Evolutionary conservation across 202 grass and related monocot genomes (phyloP).

Genomic region (Setaria viridis): DNA sequence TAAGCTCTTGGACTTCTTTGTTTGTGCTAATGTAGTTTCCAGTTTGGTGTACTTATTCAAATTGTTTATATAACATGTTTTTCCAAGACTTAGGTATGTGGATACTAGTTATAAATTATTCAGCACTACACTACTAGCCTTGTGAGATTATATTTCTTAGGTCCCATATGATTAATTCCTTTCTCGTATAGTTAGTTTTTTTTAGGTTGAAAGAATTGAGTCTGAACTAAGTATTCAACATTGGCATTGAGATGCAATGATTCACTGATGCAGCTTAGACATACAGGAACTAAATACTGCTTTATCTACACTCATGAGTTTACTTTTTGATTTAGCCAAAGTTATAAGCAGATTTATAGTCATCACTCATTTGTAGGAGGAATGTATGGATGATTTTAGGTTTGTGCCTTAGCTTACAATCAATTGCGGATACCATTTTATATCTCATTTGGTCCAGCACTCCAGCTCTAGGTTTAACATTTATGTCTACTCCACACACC

Average conservation of each 20-base stretch:
- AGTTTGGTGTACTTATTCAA: slow-evolving; percentile 29
- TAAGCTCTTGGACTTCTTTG: slow-evolving; percentile 50
- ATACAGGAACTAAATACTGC: slow-evolving; percentile 1
- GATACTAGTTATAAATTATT: slow-evolving; percentile 37
- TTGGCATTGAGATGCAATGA: neutral
- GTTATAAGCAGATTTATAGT: slow-evolving; percentile 7
- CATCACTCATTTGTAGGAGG: neutral
- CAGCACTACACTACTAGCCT: slow-evolving; percentile 16
- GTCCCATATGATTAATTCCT: neutral
- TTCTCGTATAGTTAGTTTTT: neutral
- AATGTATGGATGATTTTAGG: slow-evolving; percentile 16
- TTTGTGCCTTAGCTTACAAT: slow-evolving; percentile 6
- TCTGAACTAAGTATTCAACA: neutral
- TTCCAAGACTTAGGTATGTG: neutral
- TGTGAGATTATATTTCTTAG: slow-evolving; percentile 22
- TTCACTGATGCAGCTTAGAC: neutral
- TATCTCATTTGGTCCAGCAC: neutral
- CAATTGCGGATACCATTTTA: neutral
- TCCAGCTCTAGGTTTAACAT: neutral
- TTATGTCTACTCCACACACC: neutral
- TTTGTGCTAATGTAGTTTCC: slow-evolving; percentile 14
- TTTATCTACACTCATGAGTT: neutral
- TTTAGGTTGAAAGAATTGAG: slow-evolving; percentile 19
- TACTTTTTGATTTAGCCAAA: slow-evolving; percentile 6
- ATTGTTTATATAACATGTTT: slow-evolving; percentile 16